Base-by-base conservation (phyloP, 345 rosid species). In the Firmiana major region DNA sequence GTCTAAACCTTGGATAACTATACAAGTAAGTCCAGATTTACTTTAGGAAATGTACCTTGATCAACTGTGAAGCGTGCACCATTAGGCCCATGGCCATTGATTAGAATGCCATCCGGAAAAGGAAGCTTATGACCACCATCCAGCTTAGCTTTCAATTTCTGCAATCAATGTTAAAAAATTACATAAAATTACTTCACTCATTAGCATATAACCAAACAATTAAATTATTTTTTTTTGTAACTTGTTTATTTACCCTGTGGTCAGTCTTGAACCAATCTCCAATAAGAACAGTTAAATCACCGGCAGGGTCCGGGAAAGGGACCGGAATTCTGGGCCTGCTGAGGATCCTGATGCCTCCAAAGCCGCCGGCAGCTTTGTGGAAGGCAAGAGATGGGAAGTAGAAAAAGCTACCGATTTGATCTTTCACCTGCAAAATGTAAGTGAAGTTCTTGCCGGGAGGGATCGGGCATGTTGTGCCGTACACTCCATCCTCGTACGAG, bases 301-400 rank as follows among this genome's bases (percentile, higher is more conserved):
- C 94, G 1, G 87, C 88, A 1, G 99, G 99, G 67, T 88, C 87
- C 0, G 89, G 82, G 78, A 93, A 96, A 10, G 99, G 99, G 64
- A 96, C 97, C 1, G 99, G 99, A 59, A 96, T 92, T 24, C 28
- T 60, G 4, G 98, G 97, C 36, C 97, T 89, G 71, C 97, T 96
- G 15, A 90, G 93, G 77, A 96, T 83, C 69, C 86, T 87, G 80
- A 96, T 84, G 69, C 89, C 93, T 6, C 99, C 99, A 38, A 85
- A 96, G 22, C 87, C 98, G 9, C 99, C 99, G 8, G 94, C 95
- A 28, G 99, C 93, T 86, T 93, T 96, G 84, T 93, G 99, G 84
- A 93, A 83, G 45, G 79, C 90, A 22, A 92, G 89, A 55, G 97
- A 96, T n/a, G 99, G 99, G 84, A 90, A 96, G 81, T 96, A 96